phyloP scores from a whole-genome alignment of 164 flowering plant species.

The Berberis thunbergii region DNA sequence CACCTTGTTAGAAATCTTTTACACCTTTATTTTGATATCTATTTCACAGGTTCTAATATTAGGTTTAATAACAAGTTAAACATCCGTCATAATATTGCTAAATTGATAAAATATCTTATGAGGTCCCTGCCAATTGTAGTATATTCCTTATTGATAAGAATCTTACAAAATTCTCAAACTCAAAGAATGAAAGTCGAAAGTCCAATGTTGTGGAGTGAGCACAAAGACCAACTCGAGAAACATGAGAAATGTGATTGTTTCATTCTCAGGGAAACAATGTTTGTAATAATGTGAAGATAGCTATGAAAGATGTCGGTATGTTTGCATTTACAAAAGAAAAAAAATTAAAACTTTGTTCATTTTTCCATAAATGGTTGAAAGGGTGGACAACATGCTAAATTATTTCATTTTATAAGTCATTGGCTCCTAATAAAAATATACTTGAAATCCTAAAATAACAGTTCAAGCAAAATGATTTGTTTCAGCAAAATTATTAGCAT shows the following conservation, averaged over 20 bases:
- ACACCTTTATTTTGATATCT: constrained; percentile 97
- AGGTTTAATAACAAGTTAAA: constrained; percentile 99
- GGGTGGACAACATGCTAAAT: constrained; percentile 97
- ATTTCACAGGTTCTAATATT: constrained; percentile 98
- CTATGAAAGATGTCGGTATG: constrained; percentile 95
- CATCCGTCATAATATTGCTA: constrained; percentile 96
- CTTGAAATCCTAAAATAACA: constrained; percentile 89
- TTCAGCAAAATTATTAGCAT: constrained; percentile 92
- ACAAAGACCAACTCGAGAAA: constrained; percentile 83
- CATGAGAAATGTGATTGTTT: constrained; percentile 89
- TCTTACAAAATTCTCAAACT: constrained; percentile 90
- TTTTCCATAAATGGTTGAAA: constrained; percentile 98
- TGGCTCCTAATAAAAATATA: constrained; percentile 87
- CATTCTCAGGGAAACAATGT: constrained; percentile 94
- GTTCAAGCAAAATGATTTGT: constrained; percentile 77
- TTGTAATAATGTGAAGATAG: constrained; percentile 93
- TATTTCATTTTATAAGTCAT: constrained; percentile 90
- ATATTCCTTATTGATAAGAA: constrained; percentile 96
- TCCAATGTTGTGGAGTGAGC: constrained; percentile 87
- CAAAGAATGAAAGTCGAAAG: constrained; percentile 95
- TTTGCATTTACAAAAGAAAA: constrained; percentile 90
- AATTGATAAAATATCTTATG: constrained; percentile 97
- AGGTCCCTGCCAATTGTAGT: constrained; percentile 95
- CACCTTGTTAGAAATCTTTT: constrained; percentile 90
- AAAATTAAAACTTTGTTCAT: constrained; percentile 83